phyloP scores from a whole-genome alignment of 768 basidiomycete species.

The Boletus rubroflammeus region DNA sequence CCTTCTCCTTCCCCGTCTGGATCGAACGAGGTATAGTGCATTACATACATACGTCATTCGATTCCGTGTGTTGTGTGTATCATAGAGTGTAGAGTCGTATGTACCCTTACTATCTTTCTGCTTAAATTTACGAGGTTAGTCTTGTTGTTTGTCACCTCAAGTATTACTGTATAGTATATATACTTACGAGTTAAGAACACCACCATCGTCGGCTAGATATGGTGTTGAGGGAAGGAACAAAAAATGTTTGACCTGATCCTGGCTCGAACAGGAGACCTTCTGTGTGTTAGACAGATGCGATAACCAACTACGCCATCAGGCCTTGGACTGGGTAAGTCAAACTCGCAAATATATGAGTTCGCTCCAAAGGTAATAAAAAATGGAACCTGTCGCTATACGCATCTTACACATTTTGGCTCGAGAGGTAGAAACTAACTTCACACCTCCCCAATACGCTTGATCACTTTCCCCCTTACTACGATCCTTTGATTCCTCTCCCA shows the following conservation, averaged over 20 bases:
- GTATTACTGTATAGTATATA: not conserved
- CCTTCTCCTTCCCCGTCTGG: slow-evolving; percentile 1
- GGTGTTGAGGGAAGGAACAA: not conserved
- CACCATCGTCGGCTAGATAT: not conserved
- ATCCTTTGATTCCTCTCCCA: slow-evolving; percentile 84
- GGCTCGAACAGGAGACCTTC: slow-evolving; percentile 70
- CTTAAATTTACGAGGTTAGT: slow-evolving; percentile 5
- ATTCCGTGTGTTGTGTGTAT: slow-evolving; percentile 10
- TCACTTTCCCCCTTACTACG: slow-evolving; percentile 46
- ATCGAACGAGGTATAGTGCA: slow-evolving; percentile 1
- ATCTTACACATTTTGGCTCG: not conserved
- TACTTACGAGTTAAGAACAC: too few relatives aligned
- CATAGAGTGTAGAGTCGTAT: slow-evolving; percentile 25
- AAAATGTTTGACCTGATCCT: slow-evolving; percentile 40
- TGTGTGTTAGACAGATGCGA: slow-evolving; percentile 81
- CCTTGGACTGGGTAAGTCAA: slow-evolving; percentile 6
- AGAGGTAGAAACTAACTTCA: slow-evolving; percentile 16
- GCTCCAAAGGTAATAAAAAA: not conserved
- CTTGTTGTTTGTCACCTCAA: not conserved
- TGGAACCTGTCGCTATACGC: too few relatives aligned
- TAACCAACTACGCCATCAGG: slow-evolving; percentile 53
- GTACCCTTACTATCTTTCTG: slow-evolving; percentile 20
- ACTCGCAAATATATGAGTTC: not conserved
- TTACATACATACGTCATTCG: not conserved
- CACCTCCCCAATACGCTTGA: slow-evolving; percentile 54